Conservation (phyloP, 2,329 filamentous ascomycete species). For the Claviceps fusiformis region DNA sequence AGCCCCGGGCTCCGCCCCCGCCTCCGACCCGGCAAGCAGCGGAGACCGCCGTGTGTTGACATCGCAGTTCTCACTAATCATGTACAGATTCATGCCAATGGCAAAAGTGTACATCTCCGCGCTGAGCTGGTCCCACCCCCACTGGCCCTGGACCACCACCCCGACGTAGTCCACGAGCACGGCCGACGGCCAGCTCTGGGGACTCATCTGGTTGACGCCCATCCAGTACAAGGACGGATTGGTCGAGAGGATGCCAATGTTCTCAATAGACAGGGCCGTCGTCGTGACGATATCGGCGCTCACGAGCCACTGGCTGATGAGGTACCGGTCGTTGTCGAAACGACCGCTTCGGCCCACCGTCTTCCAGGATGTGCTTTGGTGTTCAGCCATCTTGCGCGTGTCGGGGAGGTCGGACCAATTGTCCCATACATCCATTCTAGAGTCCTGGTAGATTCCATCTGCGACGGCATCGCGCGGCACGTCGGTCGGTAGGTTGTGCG, state of each 20-base stretch:
- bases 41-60: slow-evolving; percentile 11
- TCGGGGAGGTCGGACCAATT: slow-evolving; percentile 18
- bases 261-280: slow-evolving; percentile 14
- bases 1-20: accelerated
- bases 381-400: slow-evolving; percentile 12
- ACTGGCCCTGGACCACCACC: slow-evolving; percentile 13
- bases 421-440: slow-evolving; percentile 14
- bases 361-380: slow-evolving; percentile 12
- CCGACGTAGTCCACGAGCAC: slow-evolving; percentile 19
- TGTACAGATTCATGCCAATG: slow-evolving; percentile 17
- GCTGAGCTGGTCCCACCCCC: slow-evolving; percentile 15
- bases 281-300: slow-evolving; percentile 15
- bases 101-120: slow-evolving; percentile 19
- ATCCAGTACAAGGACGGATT: slow-evolving; percentile 23
- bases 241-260: slow-evolving; percentile 17
- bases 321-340: slow-evolving; percentile 12
- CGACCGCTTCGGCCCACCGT: slow-evolving; percentile 9
- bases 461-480: slow-evolving; percentile 12
- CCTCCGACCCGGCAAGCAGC: slow-evolving; percentile 6
- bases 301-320: slow-evolving; percentile 20
- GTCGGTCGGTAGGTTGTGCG: slow-evolving; percentile 10
- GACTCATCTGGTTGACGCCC: slow-evolving; percentile 16
- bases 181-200: slow-evolving; percentile 18
- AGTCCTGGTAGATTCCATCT: slow-evolving; percentile 18
- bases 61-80: slow-evolving; percentile 20